Evolutionary conservation across 116 monocot genomes (phyloP), one percentile per base, ranked within the genome.

Genomic region (Thalassia testudinum): DNA sequence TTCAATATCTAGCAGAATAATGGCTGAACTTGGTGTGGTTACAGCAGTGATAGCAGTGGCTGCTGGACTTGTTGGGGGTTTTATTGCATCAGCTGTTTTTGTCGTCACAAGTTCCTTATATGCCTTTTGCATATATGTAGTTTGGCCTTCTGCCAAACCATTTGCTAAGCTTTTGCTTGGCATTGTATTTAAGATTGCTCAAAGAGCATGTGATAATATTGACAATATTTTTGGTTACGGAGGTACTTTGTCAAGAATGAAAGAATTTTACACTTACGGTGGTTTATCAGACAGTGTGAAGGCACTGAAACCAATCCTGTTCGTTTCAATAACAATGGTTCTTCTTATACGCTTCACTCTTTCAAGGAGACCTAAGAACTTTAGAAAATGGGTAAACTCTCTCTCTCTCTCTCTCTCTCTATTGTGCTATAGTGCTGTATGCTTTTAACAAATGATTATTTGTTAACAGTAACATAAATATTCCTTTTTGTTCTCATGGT

Each of bases 351-450:
- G 87, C 25, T 87, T 82, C 68, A 82, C 87, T 27, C 61, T 87
- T 13, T 87, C 87, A 58, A 73, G 87, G 57, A 79, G 87, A 53
- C 82, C 87, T 66, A 87, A 87, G 63, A 87, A 87, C 52, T 87
- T 87, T 57, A 82, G 76, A 50, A 82, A 82, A 87, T 87, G 87
- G 87, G 87, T 82, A 42, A 52, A 7, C 42, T 29, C 12, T 21
- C 7, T 40, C 19, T 45, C 4, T 15, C 4, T 45, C 19, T 7
- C 45, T n/a, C 37, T 0, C 21, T 13, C 13, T 13, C 17, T 24
- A 40, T 58, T 34, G 13, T 5, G 37, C n/a, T n/a, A n/a, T n/a
- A n/a, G n/a, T n/a, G n/a, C n/a, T n/a, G n/a, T n/a, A n/a, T n/a
- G n/a, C n/a, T n/a, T n/a, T n/a, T n/a, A n/a, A n/a, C n/a, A n/a